Evolutionary conservation across 2,329 filamentous ascomycete species (phyloP), one percentile per base, ranked within the genome.

Genomic region (Diaporthe destruens): DNA sequence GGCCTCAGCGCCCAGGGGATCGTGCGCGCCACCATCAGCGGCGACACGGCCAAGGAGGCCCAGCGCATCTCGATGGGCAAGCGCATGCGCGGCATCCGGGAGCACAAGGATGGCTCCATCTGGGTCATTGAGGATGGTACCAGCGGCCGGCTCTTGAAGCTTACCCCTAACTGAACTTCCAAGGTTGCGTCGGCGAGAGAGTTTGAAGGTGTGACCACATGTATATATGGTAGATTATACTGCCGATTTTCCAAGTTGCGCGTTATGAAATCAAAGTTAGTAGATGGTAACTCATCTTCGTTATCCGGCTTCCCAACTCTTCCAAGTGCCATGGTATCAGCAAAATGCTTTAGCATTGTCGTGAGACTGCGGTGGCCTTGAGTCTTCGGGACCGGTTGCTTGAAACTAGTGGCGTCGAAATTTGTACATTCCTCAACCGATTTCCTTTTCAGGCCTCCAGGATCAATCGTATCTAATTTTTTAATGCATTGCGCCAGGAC

Each of bases 81-180:
- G 75, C 79, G 80, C 75, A 80, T 79, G 77, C 79, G 80, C 72
- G 76, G 78, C 70, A 77, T 81, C 76, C 77, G 80, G 66, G 77
- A 80, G 77, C 73, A 73, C 73, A 76, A 76, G 73, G 79, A 80
- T 66, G 80, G 79, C 73, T 75, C 76, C 70, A 77, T 81, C 71
- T 81, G 79, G 78, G 78, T 80, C 65, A 74, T 80, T 49, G 79
- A 81, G 76, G 79, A 81, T 75, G 79, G 79, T 74, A 59, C 71
- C 54, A 71, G 47, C 72, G 79, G 79, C 56, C 75, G 77, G 70
- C 78, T 81, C 53, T 75, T 81, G 75, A 80, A 80, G 79, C 78
- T 80, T 68, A 81, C 79, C 61, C 79, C 79, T 56, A 77, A 76
- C 74, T 77, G 76, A 76, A 74, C 71, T 75, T 76, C 36, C 29